Percentiles rank a stretch among this genome's conserved stretches.
Conservation (phyloP, 108 stramenopile species). For the Nannochloropsis oceanica region DNA sequence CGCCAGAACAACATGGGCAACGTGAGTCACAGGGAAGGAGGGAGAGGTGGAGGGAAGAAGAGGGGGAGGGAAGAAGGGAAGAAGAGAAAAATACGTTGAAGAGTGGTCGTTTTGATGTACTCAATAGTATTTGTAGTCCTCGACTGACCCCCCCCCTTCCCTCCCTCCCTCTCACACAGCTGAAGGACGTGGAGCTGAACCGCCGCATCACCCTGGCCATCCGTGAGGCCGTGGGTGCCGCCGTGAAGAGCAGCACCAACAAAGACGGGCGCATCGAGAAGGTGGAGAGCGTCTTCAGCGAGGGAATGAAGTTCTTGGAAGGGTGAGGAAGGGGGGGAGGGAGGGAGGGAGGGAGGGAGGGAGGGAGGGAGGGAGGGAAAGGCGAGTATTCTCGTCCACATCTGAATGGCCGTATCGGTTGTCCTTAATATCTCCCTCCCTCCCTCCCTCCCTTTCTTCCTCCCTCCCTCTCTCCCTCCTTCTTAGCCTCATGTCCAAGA, state of each 20-base stretch:
- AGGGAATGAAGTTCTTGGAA: slow-evolving; percentile 54
- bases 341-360: too few relatives aligned
- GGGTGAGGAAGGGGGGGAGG: too few relatives aligned
- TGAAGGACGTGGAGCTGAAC: slow-evolving; percentile 59
- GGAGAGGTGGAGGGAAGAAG: too few relatives aligned
- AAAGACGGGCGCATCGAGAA: slow-evolving; percentile 80
- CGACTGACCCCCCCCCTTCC: too few relatives aligned
- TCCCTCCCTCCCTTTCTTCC: not conserved
- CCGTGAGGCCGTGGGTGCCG: slow-evolving; percentile 71
- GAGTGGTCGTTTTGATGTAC: too few relatives aligned
- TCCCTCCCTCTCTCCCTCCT: not conserved
- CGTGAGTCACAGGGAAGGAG: slow-evolving; percentile 43
- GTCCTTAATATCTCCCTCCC: slow-evolving; percentile 16
- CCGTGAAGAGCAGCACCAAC: slow-evolving; percentile 72
- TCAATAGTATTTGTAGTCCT: too few relatives aligned
- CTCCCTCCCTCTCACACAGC: not conserved
- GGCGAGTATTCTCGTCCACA: too few relatives aligned
- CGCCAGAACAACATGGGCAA: slow-evolving; percentile 71
- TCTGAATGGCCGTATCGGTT: too few relatives aligned
- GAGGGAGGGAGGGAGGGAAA: not conserved
- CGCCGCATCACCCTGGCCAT: slow-evolving; percentile 58
- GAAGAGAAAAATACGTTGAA: too few relatives aligned
- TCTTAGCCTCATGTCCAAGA: too few relatives aligned
- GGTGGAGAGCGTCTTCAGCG: slow-evolving; percentile 70
- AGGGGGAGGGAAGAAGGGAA: too few relatives aligned